phyloP scores from a whole-genome alignment of 139 green algal genomes.

The Auxenochlorella pyrenoidosa region DNA sequence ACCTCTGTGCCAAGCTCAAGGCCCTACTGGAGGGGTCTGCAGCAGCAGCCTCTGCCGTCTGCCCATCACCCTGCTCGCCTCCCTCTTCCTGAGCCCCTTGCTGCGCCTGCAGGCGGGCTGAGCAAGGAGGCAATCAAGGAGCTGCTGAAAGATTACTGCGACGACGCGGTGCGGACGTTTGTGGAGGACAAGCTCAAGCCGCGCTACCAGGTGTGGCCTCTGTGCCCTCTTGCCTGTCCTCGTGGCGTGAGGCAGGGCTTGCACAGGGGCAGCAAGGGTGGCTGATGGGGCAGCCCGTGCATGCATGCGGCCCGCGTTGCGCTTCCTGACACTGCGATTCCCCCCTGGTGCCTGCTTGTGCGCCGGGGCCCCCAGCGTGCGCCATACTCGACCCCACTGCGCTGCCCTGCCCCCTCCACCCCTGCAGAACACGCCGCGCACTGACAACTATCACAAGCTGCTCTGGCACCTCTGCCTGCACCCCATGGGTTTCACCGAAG shows the following conservation, averaged over 20 bases:
- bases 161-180: neutral
- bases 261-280: no score
- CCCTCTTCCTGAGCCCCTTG: neutral
- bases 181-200: constrained; percentile 9
- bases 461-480: constrained; percentile 20
- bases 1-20: no score
- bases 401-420: neutral
- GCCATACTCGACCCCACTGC: no score
- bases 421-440: constrained; percentile 19
- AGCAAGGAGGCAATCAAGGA: neutral
- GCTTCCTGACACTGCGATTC: no score
- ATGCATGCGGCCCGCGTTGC: no score
- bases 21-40: no score
- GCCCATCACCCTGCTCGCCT: neutral
- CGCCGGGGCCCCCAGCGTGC: no score
- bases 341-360: no score
- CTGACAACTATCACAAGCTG: constrained; percentile 14
- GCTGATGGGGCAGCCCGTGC: no score
- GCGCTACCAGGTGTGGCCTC: neutral
- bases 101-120: neutral
- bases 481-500: neutral
- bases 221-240: neutral
- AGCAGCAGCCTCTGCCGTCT: no score
- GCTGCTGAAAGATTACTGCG: neutral
- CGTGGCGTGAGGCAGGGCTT: no score